These are phyloP conservation scores for Wickerhamiella sorbophila DNA, from an alignment of 805 yeast species.

Conservation along the genomic window DNA sequence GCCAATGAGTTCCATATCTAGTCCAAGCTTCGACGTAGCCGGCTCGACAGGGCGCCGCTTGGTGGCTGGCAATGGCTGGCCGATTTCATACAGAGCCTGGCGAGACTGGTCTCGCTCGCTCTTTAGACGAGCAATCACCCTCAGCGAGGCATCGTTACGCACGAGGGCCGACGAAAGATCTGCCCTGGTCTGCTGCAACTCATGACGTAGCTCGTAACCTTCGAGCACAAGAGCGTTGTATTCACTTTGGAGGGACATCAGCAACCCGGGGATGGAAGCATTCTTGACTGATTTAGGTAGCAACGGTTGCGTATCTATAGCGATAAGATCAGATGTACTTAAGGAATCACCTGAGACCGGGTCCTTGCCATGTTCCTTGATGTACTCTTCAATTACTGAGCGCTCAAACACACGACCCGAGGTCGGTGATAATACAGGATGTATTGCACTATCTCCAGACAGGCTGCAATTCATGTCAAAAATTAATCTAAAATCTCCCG, in stretches of 20 bases:
- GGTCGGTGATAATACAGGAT: conserved; percentile 57
- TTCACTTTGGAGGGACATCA: conserved; percentile 67
- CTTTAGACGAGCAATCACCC: conserved; percentile 67
- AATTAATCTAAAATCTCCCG: no score
- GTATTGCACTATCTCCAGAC: conserved; percentile 56
- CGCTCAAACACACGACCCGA: conserved; percentile 62
- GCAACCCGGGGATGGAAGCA: conserved; percentile 64
- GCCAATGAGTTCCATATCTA: background rate
- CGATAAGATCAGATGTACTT: conserved; percentile 23
- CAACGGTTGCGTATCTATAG: conserved; percentile 16
- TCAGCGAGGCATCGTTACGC: conserved; percentile 78
- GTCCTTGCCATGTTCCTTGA: conserved; percentile 53
- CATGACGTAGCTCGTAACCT: conserved; percentile 59
- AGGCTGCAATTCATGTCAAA: conserved; percentile 24
- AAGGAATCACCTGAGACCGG: conserved; percentile 61
- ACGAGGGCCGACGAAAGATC: conserved; percentile 68
- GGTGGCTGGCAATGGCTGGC: conserved; percentile 6
- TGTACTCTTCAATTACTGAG: conserved; percentile 42
- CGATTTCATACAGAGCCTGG: conserved; percentile 43
- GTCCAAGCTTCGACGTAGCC: background rate
- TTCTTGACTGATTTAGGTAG: conserved; percentile 32
- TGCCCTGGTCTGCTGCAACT: conserved; percentile 47
- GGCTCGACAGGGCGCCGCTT: conserved; percentile 5
- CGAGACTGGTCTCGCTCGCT: conserved; percentile 64
- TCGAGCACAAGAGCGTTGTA: conserved; percentile 84